Evolutionary conservation across 129 eudicot species (phyloP), one percentile per base, ranked within the genome.

Genomic region (Saposhnikovia divaricata): DNA sequence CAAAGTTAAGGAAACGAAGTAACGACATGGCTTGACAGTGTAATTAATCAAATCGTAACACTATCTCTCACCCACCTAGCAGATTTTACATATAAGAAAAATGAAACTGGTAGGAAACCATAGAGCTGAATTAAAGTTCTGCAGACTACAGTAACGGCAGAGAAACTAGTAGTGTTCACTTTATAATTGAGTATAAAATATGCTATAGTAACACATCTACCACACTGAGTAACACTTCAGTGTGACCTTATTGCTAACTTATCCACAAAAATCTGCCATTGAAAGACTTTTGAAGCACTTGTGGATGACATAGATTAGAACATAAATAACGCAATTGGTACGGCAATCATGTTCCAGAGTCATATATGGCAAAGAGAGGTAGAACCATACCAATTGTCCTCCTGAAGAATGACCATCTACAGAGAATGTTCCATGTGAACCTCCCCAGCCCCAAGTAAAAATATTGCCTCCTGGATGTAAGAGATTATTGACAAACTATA

Each of bases 381-480:
- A 66, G 21, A 76, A 80, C 77, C 93, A 82, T 74, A 95, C 99
- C 99, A 95, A 79, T 81, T 95, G 99, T 85, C 99, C 99, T 14
- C 96, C 97, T 68, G 99, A 93, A 78, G 99, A 95, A 81, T 90
- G 94, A 13, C 95, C 99, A 75, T 91, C 99, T 72, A 83, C 97
- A 34, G 88, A 82, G 78, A 95, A 95, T 51, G 99, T 90, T 51
- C 99, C 99, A 80, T 89, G 83, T 47, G 97, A 90, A 74, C 99
- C 99, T 82, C 99, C 96, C 99, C 99, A 95, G 55, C 99, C 99
- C 99, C 99, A 95, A 14, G 97, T 89, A 81, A 89, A 95, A 73
- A 95, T 83, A 80, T 89, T 80, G 73, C 91, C 96, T 69, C 88
- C 97, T 95, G 88, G 25, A 84, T 11, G 44, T 43, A 80, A 75